Conservation (phyloP, 768 basidiomycete species). For the Termitomyces titanicus region DNA sequence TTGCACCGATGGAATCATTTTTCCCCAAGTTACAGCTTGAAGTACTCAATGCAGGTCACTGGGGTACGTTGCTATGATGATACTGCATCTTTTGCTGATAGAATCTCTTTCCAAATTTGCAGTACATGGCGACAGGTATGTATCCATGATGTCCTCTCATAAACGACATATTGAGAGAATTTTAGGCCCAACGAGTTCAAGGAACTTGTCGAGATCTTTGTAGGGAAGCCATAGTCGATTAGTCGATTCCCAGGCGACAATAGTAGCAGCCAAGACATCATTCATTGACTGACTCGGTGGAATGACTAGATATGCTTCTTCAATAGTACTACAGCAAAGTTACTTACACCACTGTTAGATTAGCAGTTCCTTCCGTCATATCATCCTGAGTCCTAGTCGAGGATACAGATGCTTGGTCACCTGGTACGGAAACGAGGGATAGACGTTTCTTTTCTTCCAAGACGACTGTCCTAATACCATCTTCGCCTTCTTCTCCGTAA, state of each 20-base stretch:
- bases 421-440: neutral
- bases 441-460: slow-evolving; percentile 4
- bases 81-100: neutral
- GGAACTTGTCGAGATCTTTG: slow-evolving; percentile 23
- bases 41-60: slow-evolving; percentile 70
- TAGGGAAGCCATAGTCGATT: slow-evolving; percentile 1
- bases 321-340: neutral
- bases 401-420: neutral
- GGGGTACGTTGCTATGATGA: slow-evolving; percentile 50
- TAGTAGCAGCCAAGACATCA: neutral
- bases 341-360: neutral
- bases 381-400: neutral
- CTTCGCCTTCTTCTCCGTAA: slow-evolving; percentile 22
- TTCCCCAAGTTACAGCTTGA: slow-evolving; percentile 70
- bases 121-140: slow-evolving; percentile 73
- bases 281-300: neutral
- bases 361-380: neutral
- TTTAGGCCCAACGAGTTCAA: slow-evolving; percentile 46
- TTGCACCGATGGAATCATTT: slow-evolving; percentile 54
- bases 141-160: neutral
- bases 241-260: neutral
- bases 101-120: neutral
- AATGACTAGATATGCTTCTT: too few species aligned
- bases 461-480: slow-evolving; percentile 3
- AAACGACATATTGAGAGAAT: neutral